phyloP scores from a whole-genome alignment of 345 rosid species.

The Boechera divaricarpa region DNA sequence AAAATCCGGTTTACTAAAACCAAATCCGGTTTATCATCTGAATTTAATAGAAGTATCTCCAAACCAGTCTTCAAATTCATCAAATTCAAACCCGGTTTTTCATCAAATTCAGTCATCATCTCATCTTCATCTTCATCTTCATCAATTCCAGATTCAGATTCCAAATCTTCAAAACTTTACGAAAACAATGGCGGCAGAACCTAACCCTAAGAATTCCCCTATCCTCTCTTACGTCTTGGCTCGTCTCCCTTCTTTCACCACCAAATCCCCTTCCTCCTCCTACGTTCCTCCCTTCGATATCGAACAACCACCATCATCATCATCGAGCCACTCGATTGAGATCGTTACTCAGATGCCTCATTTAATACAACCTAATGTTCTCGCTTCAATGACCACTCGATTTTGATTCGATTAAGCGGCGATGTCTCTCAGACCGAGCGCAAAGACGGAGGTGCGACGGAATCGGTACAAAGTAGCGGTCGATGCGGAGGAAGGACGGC shows the following conservation, averaged over 20 bases:
- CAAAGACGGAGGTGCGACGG: slow-evolving; percentile 70
- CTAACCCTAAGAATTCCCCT: slow-evolving; percentile 78
- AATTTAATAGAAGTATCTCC: too few species aligned
- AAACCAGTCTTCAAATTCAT: too few species aligned
- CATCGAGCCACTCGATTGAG: slow-evolving; percentile 24
- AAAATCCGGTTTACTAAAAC: too few species aligned
- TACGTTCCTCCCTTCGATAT: slow-evolving; percentile 41
- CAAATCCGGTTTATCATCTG: too few species aligned
- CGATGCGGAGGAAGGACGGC: slow-evolving; percentile 78
- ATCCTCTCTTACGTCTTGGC: slow-evolving; percentile 88
- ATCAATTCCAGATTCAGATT: slow-evolving; percentile 34
- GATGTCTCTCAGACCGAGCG: slow-evolving; percentile 76
- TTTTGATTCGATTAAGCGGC: slow-evolving; percentile 23
- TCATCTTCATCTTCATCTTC: slow-evolving; percentile 21
- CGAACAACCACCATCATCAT: slow-evolving; percentile 42
- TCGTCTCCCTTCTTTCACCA: slow-evolving; percentile 71
- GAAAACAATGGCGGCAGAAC: slow-evolving; percentile 52
- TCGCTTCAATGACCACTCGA: slow-evolving; percentile 67
- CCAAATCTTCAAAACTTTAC: slow-evolving; percentile 18
- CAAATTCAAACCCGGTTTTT: too few species aligned
- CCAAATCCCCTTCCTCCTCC: slow-evolving; percentile 47
- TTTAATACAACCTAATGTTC: slow-evolving; percentile 60
- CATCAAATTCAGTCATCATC: too few species aligned
- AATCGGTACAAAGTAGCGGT: slow-evolving; percentile 77
- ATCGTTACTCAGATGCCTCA: slow-evolving; percentile 68